Evolutionary conservation across 179 eudicot genomes (phyloP).

Genomic region (Dionaea muscipula): DNA sequence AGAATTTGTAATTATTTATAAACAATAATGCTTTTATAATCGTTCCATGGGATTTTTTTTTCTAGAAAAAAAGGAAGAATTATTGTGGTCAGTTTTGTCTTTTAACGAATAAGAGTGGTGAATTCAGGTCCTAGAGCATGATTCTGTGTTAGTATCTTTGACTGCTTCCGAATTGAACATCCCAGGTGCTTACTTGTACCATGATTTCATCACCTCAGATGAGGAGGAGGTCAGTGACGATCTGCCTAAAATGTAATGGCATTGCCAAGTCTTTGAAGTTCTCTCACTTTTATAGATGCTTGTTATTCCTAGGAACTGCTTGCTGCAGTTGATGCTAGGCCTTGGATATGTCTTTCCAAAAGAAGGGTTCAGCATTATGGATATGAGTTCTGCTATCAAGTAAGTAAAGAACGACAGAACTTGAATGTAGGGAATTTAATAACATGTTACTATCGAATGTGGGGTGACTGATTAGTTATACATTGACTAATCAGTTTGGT

Average conservation of each 20-base stretch:
- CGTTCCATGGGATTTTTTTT: too few relatives aligned
- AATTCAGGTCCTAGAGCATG: conserved; percentile 34
- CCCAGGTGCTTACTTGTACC: conserved; percentile 70
- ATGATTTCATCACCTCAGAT: conserved; percentile 54
- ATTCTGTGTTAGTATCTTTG: conserved; percentile 48
- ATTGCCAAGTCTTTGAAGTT: background rate
- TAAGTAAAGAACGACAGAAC: conserved; percentile 15
- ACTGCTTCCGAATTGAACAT: conserved; percentile 63
- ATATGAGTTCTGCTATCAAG: conserved; percentile 77
- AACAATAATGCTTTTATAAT: too few relatives aligned
- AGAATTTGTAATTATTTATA: too few relatives aligned
- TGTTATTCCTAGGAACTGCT: conserved; percentile 56
- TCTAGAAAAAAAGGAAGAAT: background rate
- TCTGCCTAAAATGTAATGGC: conserved; percentile 3
- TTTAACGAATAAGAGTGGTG: conserved; percentile 4
- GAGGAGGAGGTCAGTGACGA: conserved; percentile 81
- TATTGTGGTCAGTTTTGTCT: background rate
- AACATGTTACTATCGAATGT: too few relatives aligned
- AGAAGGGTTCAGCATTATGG: conserved; percentile 96
- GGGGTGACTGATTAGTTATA: too few relatives aligned
- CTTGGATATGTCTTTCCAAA: conserved; percentile 77
- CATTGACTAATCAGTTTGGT: too few relatives aligned
- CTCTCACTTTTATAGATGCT: conserved; percentile 5
- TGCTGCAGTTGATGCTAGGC: conserved; percentile 73
- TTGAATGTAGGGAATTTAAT: too few relatives aligned